Evolutionary conservation across 768 basidiomycete species (phyloP), one percentile per base, ranked within the genome.

Genomic region (Lactifluus echinatus): DNA sequence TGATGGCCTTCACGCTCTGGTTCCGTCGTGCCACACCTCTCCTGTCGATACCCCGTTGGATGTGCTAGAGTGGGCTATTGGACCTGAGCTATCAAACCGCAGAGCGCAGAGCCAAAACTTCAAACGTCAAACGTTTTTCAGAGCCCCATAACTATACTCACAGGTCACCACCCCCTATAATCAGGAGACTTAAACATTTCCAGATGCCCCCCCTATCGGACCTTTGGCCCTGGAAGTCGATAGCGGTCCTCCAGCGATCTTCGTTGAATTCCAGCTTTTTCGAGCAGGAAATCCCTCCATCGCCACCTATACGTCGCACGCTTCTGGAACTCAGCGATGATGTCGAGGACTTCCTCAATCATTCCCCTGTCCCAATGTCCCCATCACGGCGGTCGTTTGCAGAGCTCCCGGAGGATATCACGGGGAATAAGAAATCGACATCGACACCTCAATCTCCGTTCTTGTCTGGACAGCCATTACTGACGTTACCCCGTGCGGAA

Each of bases 401-500:
- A 17, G 55, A 61, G 21, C 60, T 63, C 21, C 52, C 60, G 33
- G 61, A 62, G n/a, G 62, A 61, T 45, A 31, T 10, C 15, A 8
- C 14, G 2, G 47, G 42, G 48, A 34, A 51, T 8, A 45, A 40
- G 15, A 33, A 23, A 2, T 29, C 37, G n/a, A 40, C 48, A 0
- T 53, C 31, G 31, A n/a, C n/a, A 3, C 53, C 42, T n/a, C 24
- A 53, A 45, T 46, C 53, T 12, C 45, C 47, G n/a, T 28, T 53
- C 17, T 43, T 47, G 11, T 10, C 48, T 24, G 59, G 59, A 28
- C 59, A 28, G 28, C 59, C 63, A 4, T 57, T 76, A 14, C 51
- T 75, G 24, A 72, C 74, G 1, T 69, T 76, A 11, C 76, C 75
- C 1, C 76, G 75, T 5, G 76, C 68, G 23, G 75, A 75, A n/a